Evolutionary conservation across 2,329 filamentous ascomycete genomes (phyloP), one percentile per base, ranked within the genome.

Genomic region (Cladosporium sp.): DNA sequence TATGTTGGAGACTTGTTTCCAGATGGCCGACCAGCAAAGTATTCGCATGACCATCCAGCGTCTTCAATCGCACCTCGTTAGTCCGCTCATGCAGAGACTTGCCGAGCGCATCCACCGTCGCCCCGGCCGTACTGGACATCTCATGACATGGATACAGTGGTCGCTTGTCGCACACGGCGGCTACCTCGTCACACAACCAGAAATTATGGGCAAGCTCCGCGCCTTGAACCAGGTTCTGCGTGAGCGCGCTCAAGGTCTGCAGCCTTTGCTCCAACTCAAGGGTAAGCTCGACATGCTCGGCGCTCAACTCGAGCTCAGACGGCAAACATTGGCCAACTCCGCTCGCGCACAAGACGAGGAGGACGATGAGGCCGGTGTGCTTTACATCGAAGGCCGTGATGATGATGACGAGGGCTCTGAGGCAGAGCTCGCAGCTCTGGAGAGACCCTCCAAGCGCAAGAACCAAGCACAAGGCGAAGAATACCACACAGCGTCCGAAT

Each of bases 131-230:
- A 94, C 95, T 16, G 93, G 93, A 61, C 91, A 89, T 74, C 86
- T 99, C 35, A 93, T 97, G 85, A 87, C 91, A 18, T 99, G 95
- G 93, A 91, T 98, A 52, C 93, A 97, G 79, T 97, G 93, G 92
- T 94, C 92, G 1, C 86, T 97, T 64, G 88, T 97, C 37, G 89
- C 91, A 1, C 95, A 99, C 75, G 95, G 95, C 70, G 95, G 94
- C 69, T 93, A 93, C 62, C 84, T 99, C 60, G 92, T 93, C 12
- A 90, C 90, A 35, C 92, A 96, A 77, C 88, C 91, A n/a, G 90
- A 93, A 69, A 84, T 97, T 44, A 85, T 95, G 71, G 88, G 89
- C 74, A 89, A 89, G 75, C 85, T 99, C 67, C 84, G 86, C 57
- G 89, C 90, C 49, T 83, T 99, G 64, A 91, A 94, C 78, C 90